Conservation (phyloP, 164 flowering plant species). For the Chimonanthus salicifolius region DNA sequence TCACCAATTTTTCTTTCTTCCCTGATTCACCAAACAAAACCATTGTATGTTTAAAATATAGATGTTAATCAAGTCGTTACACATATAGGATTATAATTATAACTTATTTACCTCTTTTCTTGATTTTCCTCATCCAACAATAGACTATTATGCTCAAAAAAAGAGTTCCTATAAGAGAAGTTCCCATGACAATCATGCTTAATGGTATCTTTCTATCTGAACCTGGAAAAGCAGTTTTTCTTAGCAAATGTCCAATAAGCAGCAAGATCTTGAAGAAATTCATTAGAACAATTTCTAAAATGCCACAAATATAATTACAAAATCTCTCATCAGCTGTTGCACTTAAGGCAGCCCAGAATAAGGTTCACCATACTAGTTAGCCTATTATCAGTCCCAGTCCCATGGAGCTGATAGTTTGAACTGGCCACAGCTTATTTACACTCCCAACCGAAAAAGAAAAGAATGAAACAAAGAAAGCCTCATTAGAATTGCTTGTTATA, state of each 20-base stretch:
- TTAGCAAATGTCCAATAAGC: neutral
- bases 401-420: no score
- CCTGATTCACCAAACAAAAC: neutral
- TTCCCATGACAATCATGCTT: neutral
- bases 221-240: neutral
- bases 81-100: neutral
- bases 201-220: neutral
- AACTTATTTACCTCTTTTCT: neutral
- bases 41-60: neutral
- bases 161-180: neutral
- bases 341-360: no score
- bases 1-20: neutral
- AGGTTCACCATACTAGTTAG: no score
- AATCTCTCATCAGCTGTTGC: no score
- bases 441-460: no score
- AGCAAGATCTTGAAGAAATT: no score
- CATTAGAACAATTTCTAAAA: no score
- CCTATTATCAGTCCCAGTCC: no score
- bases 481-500: no score
- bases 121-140: neutral
- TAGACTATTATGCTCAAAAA: neutral
- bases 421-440: no score
- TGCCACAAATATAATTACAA: no score
- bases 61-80: neutral
- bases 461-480: no score